Base-by-base conservation (phyloP, 768 basidiomycete species). In the Lentinula detonsa region DNA sequence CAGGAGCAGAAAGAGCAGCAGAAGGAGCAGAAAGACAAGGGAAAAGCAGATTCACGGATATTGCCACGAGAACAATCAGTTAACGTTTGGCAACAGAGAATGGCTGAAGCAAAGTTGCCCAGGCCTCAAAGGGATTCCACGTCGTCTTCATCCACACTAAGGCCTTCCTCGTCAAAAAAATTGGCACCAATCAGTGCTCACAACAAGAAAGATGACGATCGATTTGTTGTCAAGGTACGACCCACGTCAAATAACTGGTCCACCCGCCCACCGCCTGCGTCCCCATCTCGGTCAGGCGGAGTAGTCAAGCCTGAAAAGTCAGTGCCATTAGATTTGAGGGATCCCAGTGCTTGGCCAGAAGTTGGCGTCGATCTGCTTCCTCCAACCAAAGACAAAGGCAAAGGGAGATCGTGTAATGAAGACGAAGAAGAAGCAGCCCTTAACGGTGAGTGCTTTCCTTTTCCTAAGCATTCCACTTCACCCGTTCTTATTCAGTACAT, bases 81-180 rank as follows among this genome's bases (percentile, higher is more conserved):
- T 4, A 59, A 59, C 42, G 57, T 59, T 37, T 59, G 57, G 57
- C 33, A 59, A 31, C 33, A 46, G 33, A 33, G 48, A 18, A 49
- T 59, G 57, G 56, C 56, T 23, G 45, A 45, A 10, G 56, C 42
- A n/a, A 57, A 31, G 10, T 16, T 23, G 54, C 37, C 18, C 16
- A 21, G 39, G 28, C 34, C 16, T 52, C 33, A 49, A n/a, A 49
- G 34, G 18, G 57, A 49, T 33, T 43, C 23, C 4, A 28, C 15
- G 9, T 40, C 56, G 6, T 46, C 42, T 43, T 28, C 54, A 33
- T 43, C 23, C 21, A 33, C 56, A 6, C 15, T 34, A 9, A 46
- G 13, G 15, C 42, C 42, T 42, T 16, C 39, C 18, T 23, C 56
- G 28, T 57, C 40, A 46, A 42, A 39, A 43, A 6, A 40, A 42